Evolutionary conservation across 495 filamentous ascomycete species (phyloP).

Genomic region (Aspergillus hancockii): DNA sequence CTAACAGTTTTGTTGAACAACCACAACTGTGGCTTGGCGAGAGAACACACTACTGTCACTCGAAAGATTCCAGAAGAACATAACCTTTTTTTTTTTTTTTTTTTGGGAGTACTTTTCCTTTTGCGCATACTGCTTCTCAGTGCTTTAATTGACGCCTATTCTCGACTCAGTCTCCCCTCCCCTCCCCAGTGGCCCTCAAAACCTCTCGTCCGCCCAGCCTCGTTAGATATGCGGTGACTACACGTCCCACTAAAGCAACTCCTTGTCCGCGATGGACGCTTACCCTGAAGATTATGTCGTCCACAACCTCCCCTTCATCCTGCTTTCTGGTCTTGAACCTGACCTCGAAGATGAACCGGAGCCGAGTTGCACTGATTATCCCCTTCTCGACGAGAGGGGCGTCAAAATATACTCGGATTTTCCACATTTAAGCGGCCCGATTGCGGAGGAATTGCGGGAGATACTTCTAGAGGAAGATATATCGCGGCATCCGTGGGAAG

Average conservation of each 20-base stretch:
- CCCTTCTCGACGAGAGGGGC: constrained; percentile 58
- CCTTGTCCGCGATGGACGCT: constrained; percentile 72
- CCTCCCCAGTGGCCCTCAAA: constrained; percentile 3
- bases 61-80: not conserved
- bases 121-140: not conserved
- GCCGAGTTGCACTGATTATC: constrained; percentile 31
- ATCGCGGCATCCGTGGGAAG: constrained; percentile 60
- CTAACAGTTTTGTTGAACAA: too few species aligned
- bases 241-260: constrained; percentile 20
- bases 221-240: constrained; percentile 44
- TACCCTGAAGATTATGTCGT: constrained; percentile 79
- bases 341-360: constrained; percentile 23
- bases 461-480: constrained; percentile 68
- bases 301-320: constrained; percentile 78
- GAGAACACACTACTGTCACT: not conserved
- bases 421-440: constrained; percentile 61
- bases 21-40: not conserved
- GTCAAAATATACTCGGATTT: constrained; percentile 66
- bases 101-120: not conserved
- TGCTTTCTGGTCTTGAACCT: constrained; percentile 71
- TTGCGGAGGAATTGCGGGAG: constrained; percentile 66
- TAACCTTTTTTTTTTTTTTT: not conserved
- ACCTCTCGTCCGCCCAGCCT: not conserved
- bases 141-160: not conserved
- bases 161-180: not conserved